Evolutionary conservation across 495 filamentous ascomycete species (phyloP).

Genomic region (Podospora conica): DNA sequence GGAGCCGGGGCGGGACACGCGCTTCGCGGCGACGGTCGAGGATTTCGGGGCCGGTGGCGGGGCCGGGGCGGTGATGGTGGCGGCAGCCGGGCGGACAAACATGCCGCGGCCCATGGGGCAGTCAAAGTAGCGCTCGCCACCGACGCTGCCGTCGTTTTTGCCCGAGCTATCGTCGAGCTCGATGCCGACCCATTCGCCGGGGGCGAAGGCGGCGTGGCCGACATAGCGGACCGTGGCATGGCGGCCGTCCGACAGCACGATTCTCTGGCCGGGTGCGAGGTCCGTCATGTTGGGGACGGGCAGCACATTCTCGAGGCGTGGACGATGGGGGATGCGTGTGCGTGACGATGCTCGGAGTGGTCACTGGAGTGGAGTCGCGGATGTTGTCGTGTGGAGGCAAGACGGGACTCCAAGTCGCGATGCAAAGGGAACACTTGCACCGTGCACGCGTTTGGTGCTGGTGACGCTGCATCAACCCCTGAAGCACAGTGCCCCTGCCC

Average conservation of each 20-base stretch:
- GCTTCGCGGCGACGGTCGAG: slow-evolving; percentile 24
- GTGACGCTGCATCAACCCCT: not conserved
- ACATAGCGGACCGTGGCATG: slow-evolving; percentile 71
- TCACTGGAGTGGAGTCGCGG: too few relatives aligned
- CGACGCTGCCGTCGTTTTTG: slow-evolving; percentile 91
- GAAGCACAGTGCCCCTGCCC: not conserved
- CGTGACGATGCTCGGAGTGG: too few relatives aligned
- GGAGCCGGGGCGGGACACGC: slow-evolving; percentile 28
- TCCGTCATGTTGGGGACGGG: slow-evolving; percentile 31
- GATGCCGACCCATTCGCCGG: slow-evolving; percentile 83
- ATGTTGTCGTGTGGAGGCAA: not conserved
- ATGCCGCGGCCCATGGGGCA: slow-evolving; percentile 76
- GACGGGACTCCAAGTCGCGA: too few relatives aligned
- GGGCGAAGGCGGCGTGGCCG: slow-evolving; percentile 70
- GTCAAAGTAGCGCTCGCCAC: slow-evolving; percentile 86
- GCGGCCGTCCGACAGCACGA: slow-evolving; percentile 71
- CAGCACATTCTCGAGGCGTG: slow-evolving; percentile 8
- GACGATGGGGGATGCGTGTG: not conserved
- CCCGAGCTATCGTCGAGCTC: slow-evolving; percentile 78
- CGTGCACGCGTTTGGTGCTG: not conserved
- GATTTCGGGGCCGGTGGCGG: slow-evolving; percentile 26
- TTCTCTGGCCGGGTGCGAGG: slow-evolving; percentile 41
- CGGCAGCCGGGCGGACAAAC: slow-evolving; percentile 69
- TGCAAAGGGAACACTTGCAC: not conserved
- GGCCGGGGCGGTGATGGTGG: slow-evolving; percentile 55